Conservation (phyloP, 2,329 filamentous ascomycete genomes). For the Sarocladiaceae sp. region DNA sequence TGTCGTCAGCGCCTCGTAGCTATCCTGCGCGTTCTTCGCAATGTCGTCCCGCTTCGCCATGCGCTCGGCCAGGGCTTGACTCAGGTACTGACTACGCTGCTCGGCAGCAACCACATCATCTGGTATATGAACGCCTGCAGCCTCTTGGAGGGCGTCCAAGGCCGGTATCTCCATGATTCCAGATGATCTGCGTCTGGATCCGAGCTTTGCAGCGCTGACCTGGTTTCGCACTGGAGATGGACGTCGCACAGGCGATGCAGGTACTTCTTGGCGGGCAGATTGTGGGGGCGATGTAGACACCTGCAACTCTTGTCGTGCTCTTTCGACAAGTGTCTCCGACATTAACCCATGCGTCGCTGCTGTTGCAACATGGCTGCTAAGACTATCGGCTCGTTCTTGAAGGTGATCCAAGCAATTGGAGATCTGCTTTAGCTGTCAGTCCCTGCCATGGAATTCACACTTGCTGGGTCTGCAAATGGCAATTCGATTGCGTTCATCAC, state of each 20-base stretch:
- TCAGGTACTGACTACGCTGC: neutral
- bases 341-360: neutral
- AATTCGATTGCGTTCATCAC: slow-evolving; percentile 16
- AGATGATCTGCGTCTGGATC: slow-evolving; percentile 28
- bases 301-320: neutral
- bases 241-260: slow-evolving; percentile 27
- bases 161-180: slow-evolving; percentile 31
- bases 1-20: slow-evolving; percentile 38
- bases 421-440: slow-evolving; percentile 32
- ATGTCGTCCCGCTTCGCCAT: slow-evolving; percentile 37
- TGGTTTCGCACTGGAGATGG: slow-evolving; percentile 29
- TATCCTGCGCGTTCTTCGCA: slow-evolving; percentile 38
- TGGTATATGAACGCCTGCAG: slow-evolving; percentile 38
- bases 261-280: slow-evolving; percentile 14
- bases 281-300: neutral
- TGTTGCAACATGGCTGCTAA: slow-evolving; percentile 10
- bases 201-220: slow-evolving; percentile 18
- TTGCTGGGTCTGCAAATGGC: rapidly evolving
- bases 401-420: slow-evolving; percentile 46
- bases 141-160: slow-evolving; percentile 41
- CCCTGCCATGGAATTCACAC: neutral
- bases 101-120: slow-evolving; percentile 19
- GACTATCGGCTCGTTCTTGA: slow-evolving; percentile 34
- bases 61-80: slow-evolving; percentile 32
- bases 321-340: neutral